These are phyloP conservation scores for Podila minutissima DNA, from an alignment of 192 early-diverging fungal genomes.

Conservation along the genomic window DNA sequence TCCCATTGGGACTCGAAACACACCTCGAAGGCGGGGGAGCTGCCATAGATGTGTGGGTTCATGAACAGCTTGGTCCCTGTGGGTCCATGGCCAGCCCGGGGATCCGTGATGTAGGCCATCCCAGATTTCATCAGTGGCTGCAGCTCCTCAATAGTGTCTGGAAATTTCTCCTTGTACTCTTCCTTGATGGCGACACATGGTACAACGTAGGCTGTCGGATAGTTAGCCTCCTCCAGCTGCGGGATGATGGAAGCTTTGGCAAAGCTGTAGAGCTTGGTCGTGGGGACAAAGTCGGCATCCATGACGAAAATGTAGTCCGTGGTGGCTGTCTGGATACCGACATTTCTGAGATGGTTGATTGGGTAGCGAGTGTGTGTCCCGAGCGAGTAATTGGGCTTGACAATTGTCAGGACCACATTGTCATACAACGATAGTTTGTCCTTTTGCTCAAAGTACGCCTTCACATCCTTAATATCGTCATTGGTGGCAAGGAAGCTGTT, in stretches of 20 bases:
- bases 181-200: constrained; percentile 60
- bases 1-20: constrained; percentile 71
- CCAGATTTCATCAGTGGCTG: constrained; percentile 45
- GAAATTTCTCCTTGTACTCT: constrained; percentile 29
- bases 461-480: constrained; percentile 49
- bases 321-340: constrained; percentile 48
- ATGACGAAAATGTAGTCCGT: constrained; percentile 62
- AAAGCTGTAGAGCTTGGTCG: constrained; percentile 45
- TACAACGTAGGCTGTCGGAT: constrained; percentile 52
- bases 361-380: constrained; percentile 54
- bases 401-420: constrained; percentile 35
- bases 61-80: constrained; percentile 52
- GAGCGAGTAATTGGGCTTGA: constrained; percentile 58
- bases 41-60: constrained; percentile 18
- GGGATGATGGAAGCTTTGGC: constrained; percentile 26
- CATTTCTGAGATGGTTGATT: constrained; percentile 62
- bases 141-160: constrained; percentile 53
- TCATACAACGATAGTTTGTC: constrained; percentile 32
- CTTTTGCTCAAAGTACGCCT: constrained; percentile 45
- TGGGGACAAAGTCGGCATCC: constrained; percentile 65
- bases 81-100: constrained; percentile 63
- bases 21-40: constrained; percentile 53
- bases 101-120: constrained; percentile 61
- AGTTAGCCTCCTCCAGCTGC: constrained; percentile 8
- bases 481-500: constrained; percentile 56